Base-by-base conservation (phyloP, 2,329 filamentous ascomycete species). In the Cladosporium sp. region DNA sequence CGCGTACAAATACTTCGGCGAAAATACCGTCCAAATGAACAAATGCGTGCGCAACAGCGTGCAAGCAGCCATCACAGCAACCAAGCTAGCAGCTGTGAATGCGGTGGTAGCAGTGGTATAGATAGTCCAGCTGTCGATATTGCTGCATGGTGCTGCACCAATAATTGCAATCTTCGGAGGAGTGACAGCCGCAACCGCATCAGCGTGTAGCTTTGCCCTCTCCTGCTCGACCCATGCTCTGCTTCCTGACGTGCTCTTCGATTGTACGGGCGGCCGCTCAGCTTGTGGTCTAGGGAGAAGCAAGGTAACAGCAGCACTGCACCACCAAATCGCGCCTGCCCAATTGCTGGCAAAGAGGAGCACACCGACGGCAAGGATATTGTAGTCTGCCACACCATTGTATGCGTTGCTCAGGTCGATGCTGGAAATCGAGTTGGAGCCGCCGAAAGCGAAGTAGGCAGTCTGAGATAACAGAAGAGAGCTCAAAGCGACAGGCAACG, bases 1-100 rank as follows among this genome's bases (percentile, higher is more conserved):
- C 62, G 86, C 89, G 71, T 96, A 99, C 64, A 99, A 75, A 72
- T 92, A 97, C 73, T 97, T 99, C 0, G 94, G 94, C 62, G 90
- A 96, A 73, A 99, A 99, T 10, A 99, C 94, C 0, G 93, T 97
- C 94, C 94, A 99, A 61, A 99, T 92, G 71, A 99, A 99, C 58
- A 99, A 73, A 78, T 99, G 94, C 28, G 90, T 91, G 64, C 93
- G 80, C 69, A 99, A 73, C 7, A 83, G 79, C 48, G 89, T 91
- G 72, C 94, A 99, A 15, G 93, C 91, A 13, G 82, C 84, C 93
- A 97, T 97, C 22, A 97, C 87, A 47, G 85, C 87, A 2, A 84
- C 74, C 54, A 90, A 74, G 62, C 84, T 85, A 1, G 78, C 77
- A 1, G 88, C 80, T 10, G 83, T 77, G 70, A 94, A 96, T 10